These are phyloP conservation scores for Coleophoma crateriformis DNA, from an alignment of 2,329 filamentous ascomycete species.

Conservation along the genomic window DNA sequence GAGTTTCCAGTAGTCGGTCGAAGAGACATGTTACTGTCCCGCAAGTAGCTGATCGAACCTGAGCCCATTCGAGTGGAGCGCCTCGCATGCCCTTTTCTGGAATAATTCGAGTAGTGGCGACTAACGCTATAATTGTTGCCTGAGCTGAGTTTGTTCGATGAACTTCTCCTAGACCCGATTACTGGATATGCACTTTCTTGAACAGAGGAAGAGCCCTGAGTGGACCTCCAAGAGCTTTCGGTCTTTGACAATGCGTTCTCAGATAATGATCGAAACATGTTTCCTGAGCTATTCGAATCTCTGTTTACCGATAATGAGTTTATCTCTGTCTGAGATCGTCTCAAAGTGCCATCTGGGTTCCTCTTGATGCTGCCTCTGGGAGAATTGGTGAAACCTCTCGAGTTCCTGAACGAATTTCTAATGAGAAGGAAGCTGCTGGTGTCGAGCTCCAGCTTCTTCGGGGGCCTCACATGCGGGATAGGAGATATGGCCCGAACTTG, in stretches of 20 bases:
- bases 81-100: constrained; percentile 18
- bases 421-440: constrained; percentile 14
- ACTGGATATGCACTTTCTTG: constrained; percentile 14
- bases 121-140: constrained; percentile 5
- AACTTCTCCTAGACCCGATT: constrained; percentile 13
- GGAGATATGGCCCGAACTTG: not conserved
- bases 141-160: constrained; percentile 2
- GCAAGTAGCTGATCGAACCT: constrained; percentile 2
- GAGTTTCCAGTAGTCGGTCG: constrained; percentile 1
- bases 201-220: constrained; percentile 2
- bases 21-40: constrained; percentile 7
- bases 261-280: constrained; percentile 14
- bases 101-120: constrained; percentile 23
- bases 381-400: constrained; percentile 3
- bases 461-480: constrained; percentile 7
- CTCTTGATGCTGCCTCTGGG: constrained; percentile 2
- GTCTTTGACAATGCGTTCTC: constrained; percentile 18
- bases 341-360: constrained; percentile 3
- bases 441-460: constrained; percentile 15
- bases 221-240: constrained; percentile 19
- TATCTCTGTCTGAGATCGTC: constrained; percentile 10
- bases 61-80: constrained; percentile 11
- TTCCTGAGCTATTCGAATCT: constrained; percentile 7
- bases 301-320: constrained; percentile 7
- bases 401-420: not conserved